Evolutionary conservation across 1,284 basidiomycete species (phyloP).

Genomic region (Sutorius eximius): DNA sequence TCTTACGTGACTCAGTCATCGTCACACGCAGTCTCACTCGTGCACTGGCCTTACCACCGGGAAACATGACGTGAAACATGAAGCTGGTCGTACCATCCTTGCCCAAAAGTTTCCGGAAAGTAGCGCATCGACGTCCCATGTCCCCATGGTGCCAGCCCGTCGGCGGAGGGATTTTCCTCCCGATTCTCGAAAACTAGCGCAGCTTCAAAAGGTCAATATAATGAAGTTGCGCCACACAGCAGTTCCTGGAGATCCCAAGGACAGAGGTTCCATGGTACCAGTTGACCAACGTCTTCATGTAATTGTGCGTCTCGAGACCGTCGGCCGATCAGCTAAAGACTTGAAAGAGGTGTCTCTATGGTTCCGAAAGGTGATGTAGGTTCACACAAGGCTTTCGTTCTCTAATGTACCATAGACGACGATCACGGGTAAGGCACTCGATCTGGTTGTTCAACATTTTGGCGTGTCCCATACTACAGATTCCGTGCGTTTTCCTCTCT

Average conservation of each 20-base stretch:
- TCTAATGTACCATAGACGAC: constrained; percentile 37
- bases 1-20: constrained; percentile 47
- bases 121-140: constrained; percentile 16
- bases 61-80: constrained; percentile 40
- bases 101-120: constrained; percentile 51
- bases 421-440: constrained; percentile 49
- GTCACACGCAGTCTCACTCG: constrained; percentile 56
- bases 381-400: constrained; percentile 3
- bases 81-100: constrained; percentile 53
- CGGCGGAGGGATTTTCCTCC: constrained; percentile 38
- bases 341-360: constrained; percentile 52
- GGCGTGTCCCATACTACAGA: constrained; percentile 31
- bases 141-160: constrained; percentile 23
- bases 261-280: constrained; percentile 45
- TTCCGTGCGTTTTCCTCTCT: constrained; percentile 17
- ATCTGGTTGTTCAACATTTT: constrained; percentile 42
- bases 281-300: constrained; percentile 59
- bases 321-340: constrained; percentile 27
- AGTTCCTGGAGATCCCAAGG: constrained; percentile 57
- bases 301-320: constrained; percentile 37
- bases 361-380: constrained; percentile 56
- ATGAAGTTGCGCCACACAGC: constrained; percentile 77
- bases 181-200: constrained; percentile 55
- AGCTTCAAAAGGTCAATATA: constrained; percentile 55
- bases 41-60: constrained; percentile 37